Percentiles rank a stretch among this genome's conserved stretches.
These are phyloP conservation scores for Haematococcus sp. DNA, from an alignment of 139 green algal genomes.

Conservation along the genomic window DNA sequence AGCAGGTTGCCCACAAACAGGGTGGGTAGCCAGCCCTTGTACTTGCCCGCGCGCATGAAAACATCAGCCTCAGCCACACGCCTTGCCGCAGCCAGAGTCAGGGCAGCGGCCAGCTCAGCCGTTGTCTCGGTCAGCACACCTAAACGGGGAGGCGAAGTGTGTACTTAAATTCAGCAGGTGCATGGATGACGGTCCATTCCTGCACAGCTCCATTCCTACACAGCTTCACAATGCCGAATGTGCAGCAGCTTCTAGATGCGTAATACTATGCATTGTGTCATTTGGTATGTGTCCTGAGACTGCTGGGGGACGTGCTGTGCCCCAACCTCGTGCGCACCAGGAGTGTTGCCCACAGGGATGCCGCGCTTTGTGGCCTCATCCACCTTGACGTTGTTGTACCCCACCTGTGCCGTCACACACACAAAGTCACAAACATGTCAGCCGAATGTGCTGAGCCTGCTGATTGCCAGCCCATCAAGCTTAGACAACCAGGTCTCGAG, in stretches of 20 bases:
- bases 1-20: conserved; percentile 86
- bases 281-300: too few relatives aligned
- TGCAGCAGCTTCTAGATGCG: too few relatives aligned
- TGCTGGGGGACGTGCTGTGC: too few relatives aligned
- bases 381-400: conserved; percentile 97
- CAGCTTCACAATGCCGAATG: too few relatives aligned
- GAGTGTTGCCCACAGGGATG: conserved; percentile 97
- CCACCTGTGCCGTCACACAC: conserved; percentile 49
- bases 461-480: too few relatives aligned
- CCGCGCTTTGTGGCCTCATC: conserved; percentile 79
- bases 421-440: too few relatives aligned
- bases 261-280: too few relatives aligned
- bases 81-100: conserved; percentile 90
- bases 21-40: conserved; percentile 94
- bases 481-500: too few relatives aligned
- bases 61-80: conserved; percentile 91
- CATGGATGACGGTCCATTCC: too few relatives aligned
- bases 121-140: conserved; percentile 95
- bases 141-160: too few relatives aligned
- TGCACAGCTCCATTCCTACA: too few relatives aligned
- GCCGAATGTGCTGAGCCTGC: too few relatives aligned
- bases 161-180: conserved; percentile 5
- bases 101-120: conserved; percentile 90
- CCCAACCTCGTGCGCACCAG: conserved; percentile 47
- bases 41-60: conserved; percentile 95